Percentiles rank a stretch among this genome's conserved stretches.
These are phyloP conservation scores for Krasilnikovozyma curviuscula DNA, from an alignment of 768 basidiomycete species.

Conservation along the genomic window DNA sequence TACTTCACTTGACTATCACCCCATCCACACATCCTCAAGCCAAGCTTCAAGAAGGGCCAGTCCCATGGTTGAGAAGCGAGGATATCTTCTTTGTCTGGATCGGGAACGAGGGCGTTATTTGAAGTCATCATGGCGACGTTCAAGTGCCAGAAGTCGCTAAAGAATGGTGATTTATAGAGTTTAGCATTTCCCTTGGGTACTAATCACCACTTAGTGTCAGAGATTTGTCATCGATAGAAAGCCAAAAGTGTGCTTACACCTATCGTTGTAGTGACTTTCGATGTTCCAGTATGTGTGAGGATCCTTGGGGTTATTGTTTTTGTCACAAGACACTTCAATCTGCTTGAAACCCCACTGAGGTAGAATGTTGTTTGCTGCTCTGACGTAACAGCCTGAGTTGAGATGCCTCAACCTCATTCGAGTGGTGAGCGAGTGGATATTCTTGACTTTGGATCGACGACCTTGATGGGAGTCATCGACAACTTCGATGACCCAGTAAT, in stretches of 20 bases:
- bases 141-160: constrained; percentile 94
- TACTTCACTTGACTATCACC: constrained; percentile 70
- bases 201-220: constrained; percentile 29
- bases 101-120: constrained; percentile 91
- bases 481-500: constrained; percentile 82
- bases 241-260: too few species aligned
- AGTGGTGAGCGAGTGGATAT: constrained; percentile 81
- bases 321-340: constrained; percentile 83
- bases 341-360: constrained; percentile 99
- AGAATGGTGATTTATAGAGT: constrained; percentile 73
- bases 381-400: constrained; percentile 62
- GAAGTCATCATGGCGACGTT: constrained; percentile 99
- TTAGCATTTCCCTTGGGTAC: constrained; percentile 68
- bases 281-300: constrained; percentile 93
- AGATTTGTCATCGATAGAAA: too few species aligned
- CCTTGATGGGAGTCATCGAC: constrained; percentile 65
- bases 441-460: constrained; percentile 34
- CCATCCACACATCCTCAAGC: constrained; percentile 96
- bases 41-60: constrained; percentile 80
- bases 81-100: constrained; percentile 96
- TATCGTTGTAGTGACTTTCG: constrained; percentile 90
- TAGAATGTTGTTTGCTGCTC: constrained; percentile 67
- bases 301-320: constrained; percentile 62
- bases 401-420: constrained; percentile 65
- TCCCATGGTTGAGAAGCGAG: constrained; percentile 76